phyloP scores from a whole-genome alignment of 2,329 filamentous ascomycete genomes.

The Verticillium isaacii region DNA sequence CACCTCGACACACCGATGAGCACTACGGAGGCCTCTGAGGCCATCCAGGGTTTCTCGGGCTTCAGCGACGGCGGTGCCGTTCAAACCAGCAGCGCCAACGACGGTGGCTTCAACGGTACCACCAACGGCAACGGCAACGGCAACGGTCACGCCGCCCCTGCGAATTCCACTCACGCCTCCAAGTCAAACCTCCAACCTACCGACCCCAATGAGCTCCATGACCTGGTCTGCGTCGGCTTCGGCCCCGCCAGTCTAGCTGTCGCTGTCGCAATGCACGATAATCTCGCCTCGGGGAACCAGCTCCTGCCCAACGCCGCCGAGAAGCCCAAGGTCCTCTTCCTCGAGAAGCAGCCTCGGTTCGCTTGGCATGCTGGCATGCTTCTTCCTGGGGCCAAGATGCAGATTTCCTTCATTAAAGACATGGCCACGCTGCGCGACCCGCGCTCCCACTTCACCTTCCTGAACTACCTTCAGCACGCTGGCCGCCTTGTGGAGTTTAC shows the following conservation, averaged over 20 bases:
- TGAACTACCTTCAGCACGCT: slow-evolving; percentile 86
- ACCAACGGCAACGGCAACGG: slow-evolving; percentile 7
- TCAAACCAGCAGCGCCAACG: slow-evolving; percentile 16
- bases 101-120: slow-evolving; percentile 10
- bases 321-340: slow-evolving; percentile 71
- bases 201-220: slow-evolving; percentile 62
- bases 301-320: slow-evolving; percentile 21
- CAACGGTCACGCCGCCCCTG: slow-evolving; percentile 1
- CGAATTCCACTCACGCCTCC: slow-evolving; percentile 35
- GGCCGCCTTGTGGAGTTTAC: slow-evolving; percentile 83
- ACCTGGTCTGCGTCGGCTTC: slow-evolving; percentile 88
- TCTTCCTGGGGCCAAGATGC: slow-evolving; percentile 89
- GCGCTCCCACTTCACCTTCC: slow-evolving; percentile 85
- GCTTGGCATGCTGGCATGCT: slow-evolving; percentile 97
- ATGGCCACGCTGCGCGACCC: slow-evolving; percentile 86
- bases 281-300: slow-evolving; percentile 41
- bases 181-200: slow-evolving; percentile 28
- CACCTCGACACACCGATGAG: slow-evolving; percentile 27
- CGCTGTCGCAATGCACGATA: slow-evolving; percentile 82
- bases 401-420: slow-evolving; percentile 97
- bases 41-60: slow-evolving; percentile 3
- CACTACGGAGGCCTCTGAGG: slow-evolving; percentile 10
- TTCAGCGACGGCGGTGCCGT: slow-evolving; percentile 7
- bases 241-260: slow-evolving; percentile 88
- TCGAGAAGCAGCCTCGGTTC: slow-evolving; percentile 80